These are phyloP conservation scores for Hyaloscypha hepaticicola DNA, from an alignment of 495 filamentous ascomycete species.

Conservation along the genomic window DNA sequence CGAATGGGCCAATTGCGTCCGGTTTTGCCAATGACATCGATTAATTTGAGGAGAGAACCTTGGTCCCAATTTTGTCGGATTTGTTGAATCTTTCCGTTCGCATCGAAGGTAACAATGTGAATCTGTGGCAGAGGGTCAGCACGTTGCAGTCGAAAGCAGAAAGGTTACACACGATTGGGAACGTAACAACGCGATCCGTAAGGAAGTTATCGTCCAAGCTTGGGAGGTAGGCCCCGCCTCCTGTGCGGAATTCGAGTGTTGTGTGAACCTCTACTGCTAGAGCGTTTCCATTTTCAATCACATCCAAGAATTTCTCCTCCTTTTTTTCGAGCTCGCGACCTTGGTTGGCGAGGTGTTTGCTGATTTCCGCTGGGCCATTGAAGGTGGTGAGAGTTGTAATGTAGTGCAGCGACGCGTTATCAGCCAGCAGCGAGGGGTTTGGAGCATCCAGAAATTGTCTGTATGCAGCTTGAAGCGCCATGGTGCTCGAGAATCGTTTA, in stretches of 20 bases:
- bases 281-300: slow-evolving; percentile 66
- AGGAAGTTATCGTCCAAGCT: slow-evolving; percentile 93
- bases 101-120: slow-evolving; percentile 86
- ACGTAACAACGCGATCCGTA: slow-evolving; percentile 73
- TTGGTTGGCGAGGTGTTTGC: slow-evolving; percentile 72
- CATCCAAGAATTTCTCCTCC: slow-evolving; percentile 67
- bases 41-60: slow-evolving; percentile 84
- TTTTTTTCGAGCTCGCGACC: slow-evolving; percentile 73
- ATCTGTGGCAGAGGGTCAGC: slow-evolving; percentile 54
- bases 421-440: slow-evolving; percentile 59
- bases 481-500: slow-evolving; percentile 30
- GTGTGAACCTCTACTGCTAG: slow-evolving; percentile 79
- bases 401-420: slow-evolving; percentile 80
- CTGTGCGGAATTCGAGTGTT: slow-evolving; percentile 73
- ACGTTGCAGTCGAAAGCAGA: neutral
- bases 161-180: slow-evolving; percentile 69
- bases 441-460: slow-evolving; percentile 75
- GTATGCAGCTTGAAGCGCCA: slow-evolving; percentile 72
- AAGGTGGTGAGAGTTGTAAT: slow-evolving; percentile 83
- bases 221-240: slow-evolving; percentile 87
- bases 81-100: slow-evolving; percentile 71
- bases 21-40: slow-evolving; percentile 87
- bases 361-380: slow-evolving; percentile 64
- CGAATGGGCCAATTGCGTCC: slow-evolving; percentile 92
- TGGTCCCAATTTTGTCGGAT: slow-evolving; percentile 95